These are phyloP conservation scores for Salix viminalis DNA, from an alignment of 345 rosid species.

Conservation along the genomic window DNA sequence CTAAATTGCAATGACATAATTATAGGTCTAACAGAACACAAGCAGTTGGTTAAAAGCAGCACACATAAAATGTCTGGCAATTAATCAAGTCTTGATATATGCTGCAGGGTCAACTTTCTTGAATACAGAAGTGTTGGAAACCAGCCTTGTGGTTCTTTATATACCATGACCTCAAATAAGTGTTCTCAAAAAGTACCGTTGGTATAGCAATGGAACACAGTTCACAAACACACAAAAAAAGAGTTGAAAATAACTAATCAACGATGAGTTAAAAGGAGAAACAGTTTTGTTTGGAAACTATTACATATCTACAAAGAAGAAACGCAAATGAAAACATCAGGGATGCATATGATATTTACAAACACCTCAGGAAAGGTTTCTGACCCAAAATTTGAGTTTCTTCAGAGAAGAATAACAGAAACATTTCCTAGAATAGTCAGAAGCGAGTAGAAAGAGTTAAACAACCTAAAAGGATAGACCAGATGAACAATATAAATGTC, in stretches of 20 bases:
- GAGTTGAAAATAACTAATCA: background rate
- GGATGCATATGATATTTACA: background rate
- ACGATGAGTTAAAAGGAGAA: background rate
- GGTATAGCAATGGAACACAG: background rate
- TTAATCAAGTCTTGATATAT: background rate
- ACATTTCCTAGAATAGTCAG: background rate
- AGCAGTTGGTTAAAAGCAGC: background rate
- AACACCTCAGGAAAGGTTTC: background rate
- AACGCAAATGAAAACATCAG: background rate
- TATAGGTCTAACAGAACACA: background rate
- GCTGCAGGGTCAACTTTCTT: background rate
- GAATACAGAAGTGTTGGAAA: background rate
- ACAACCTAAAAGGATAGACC: background rate
- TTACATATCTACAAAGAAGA: background rate
- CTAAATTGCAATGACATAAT: background rate
- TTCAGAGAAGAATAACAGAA: background rate
- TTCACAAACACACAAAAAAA: background rate
- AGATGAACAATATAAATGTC: background rate
- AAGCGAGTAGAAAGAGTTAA: background rate
- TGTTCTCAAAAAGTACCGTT: background rate
- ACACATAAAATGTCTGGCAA: background rate
- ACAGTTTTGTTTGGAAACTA: background rate
- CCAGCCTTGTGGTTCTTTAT: too few species aligned
- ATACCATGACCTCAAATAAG: too few species aligned
- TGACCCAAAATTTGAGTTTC: background rate